Evolutionary conservation across 1,139 yeast genomes (phyloP).

Genomic region (Lodderomyces elongisporus): DNA sequence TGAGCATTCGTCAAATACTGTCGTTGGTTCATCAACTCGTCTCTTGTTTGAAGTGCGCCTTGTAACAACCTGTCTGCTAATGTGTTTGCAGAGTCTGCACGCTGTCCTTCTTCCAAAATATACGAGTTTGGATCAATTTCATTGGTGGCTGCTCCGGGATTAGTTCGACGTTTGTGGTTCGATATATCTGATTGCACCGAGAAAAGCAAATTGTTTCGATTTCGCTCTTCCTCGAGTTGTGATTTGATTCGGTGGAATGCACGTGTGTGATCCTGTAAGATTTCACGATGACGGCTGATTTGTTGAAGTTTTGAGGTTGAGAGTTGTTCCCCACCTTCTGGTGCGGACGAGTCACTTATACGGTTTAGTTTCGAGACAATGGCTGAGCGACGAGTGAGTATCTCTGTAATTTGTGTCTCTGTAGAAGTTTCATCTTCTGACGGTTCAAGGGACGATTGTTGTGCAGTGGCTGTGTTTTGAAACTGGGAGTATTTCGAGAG

Average conservation of each 20-base stretch:
- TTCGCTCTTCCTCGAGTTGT: slow-evolving; percentile 67
- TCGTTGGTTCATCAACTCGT: slow-evolving; percentile 73
- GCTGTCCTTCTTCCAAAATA: slow-evolving; percentile 67
- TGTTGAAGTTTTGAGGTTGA: slow-evolving; percentile 74
- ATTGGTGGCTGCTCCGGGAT: slow-evolving; percentile 11
- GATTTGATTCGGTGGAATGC: slow-evolving; percentile 57
- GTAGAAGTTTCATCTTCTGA: slow-evolving; percentile 64
- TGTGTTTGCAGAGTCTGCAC: slow-evolving; percentile 69
- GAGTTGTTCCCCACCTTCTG: slow-evolving; percentile 42
- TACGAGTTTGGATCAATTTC: slow-evolving; percentile 47
- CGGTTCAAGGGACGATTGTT: slow-evolving; percentile 18
- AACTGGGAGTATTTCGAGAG: slow-evolving; percentile 32
- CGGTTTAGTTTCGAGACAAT: slow-evolving; percentile 31
- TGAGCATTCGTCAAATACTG: slow-evolving; percentile 60
- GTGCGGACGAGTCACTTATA: slow-evolving; percentile 49
- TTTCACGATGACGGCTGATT: slow-evolving; percentile 75
- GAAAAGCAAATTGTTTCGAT: slow-evolving; percentile 65
- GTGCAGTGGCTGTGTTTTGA: slow-evolving; percentile 22
- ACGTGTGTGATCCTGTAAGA: slow-evolving; percentile 61
- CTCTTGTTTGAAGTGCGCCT: slow-evolving; percentile 87
- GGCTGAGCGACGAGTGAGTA: slow-evolving; percentile 30
- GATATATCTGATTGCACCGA: slow-evolving; percentile 77
- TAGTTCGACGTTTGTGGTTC: slow-evolving; percentile 38
- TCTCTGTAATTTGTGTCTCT: slow-evolving; percentile 45
- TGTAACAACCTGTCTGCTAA: slow-evolving; percentile 74